These are phyloP conservation scores for Lumnitzera littorea DNA, from an alignment of 345 rosid genomes.

Conservation along the genomic window DNA sequence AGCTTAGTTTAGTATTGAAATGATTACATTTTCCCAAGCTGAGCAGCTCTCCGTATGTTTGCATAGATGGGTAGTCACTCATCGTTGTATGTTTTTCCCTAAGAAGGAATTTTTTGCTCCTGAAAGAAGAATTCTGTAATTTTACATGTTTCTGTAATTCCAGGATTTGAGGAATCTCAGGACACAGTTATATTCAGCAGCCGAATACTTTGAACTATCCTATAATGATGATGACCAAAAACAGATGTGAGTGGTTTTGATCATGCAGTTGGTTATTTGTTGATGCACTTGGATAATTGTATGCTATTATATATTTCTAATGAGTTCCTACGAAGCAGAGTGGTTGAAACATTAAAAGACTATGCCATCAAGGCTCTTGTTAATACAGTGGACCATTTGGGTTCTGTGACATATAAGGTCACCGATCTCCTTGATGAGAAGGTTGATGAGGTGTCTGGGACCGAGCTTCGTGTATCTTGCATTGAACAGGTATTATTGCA, in stretches of 20 bases:
- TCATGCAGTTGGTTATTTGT: background rate
- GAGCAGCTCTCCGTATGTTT: too few relatives aligned
- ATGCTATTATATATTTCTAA: background rate
- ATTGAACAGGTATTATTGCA: slow-evolving; percentile 64
- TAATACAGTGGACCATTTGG: slow-evolving; percentile 93
- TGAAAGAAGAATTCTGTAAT: background rate
- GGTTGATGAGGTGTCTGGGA: slow-evolving; percentile 72
- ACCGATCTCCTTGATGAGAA: slow-evolving; percentile 77
- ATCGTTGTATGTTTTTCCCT: too few relatives aligned
- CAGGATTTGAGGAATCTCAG: slow-evolving; percentile 88
- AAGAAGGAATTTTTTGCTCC: background rate
- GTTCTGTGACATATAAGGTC: slow-evolving; percentile 85
- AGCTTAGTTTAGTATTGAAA: too few relatives aligned
- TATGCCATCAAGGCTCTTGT: slow-evolving; percentile 87
- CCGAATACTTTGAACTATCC: slow-evolving; percentile 85
- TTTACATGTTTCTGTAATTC: slow-evolving; percentile 2
- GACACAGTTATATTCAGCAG: slow-evolving; percentile 86
- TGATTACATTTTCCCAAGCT: too few relatives aligned
- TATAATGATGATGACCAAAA: slow-evolving; percentile 76
- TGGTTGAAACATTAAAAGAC: slow-evolving; percentile 86
- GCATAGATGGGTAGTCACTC: too few relatives aligned
- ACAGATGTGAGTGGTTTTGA: slow-evolving; percentile 50
- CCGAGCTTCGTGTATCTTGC: slow-evolving; percentile 74
- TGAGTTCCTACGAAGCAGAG: slow-evolving; percentile 36
- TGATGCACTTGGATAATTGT: background rate